These are phyloP conservation scores for Actinomortierella ambigua DNA, from an alignment of 371 early-diverging fungal genomes.

Conservation along the genomic window DNA sequence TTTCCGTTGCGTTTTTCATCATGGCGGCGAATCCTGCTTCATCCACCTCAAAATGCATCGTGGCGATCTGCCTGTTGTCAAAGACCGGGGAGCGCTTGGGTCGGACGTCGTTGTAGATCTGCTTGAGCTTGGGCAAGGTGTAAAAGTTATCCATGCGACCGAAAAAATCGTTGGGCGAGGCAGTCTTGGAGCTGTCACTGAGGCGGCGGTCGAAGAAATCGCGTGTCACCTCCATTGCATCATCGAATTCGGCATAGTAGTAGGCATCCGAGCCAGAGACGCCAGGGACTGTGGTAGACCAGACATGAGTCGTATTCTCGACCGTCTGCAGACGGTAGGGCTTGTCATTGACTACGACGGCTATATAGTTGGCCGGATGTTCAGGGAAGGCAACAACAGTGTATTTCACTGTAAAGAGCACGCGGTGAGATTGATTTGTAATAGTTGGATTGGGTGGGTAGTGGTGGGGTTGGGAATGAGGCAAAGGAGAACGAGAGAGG, in stretches of 20 bases:
- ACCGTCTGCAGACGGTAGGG: slow-evolving; percentile 14
- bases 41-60: slow-evolving; percentile 21
- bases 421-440: no score
- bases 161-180: slow-evolving; percentile 23
- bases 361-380: slow-evolving; percentile 12
- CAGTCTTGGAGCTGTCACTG: slow-evolving; percentile 3
- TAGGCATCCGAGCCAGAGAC: slow-evolving; percentile 10
- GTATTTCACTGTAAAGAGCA: slow-evolving; percentile 26
- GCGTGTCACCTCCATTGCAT: background rate
- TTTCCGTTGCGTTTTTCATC: slow-evolving; percentile 16
- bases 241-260: slow-evolving; percentile 17
- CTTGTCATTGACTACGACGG: slow-evolving; percentile 20
- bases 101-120: slow-evolving; percentile 10
- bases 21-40: slow-evolving; percentile 8
- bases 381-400: slow-evolving; percentile 30
- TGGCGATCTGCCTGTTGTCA: slow-evolving; percentile 28
- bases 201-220: slow-evolving; percentile 16
- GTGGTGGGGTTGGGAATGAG: no score
- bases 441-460: slow-evolving; percentile 5
- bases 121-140: slow-evolving; percentile 12
- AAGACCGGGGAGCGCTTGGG: slow-evolving; percentile 16
- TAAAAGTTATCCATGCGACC: slow-evolving; percentile 9
- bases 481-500: no score
- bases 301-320: slow-evolving; percentile 17
- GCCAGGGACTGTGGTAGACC: slow-evolving; percentile 18